These are phyloP conservation scores for Aspergillus uvarum DNA, from an alignment of 2,329 filamentous ascomycete genomes.

Conservation along the genomic window DNA sequence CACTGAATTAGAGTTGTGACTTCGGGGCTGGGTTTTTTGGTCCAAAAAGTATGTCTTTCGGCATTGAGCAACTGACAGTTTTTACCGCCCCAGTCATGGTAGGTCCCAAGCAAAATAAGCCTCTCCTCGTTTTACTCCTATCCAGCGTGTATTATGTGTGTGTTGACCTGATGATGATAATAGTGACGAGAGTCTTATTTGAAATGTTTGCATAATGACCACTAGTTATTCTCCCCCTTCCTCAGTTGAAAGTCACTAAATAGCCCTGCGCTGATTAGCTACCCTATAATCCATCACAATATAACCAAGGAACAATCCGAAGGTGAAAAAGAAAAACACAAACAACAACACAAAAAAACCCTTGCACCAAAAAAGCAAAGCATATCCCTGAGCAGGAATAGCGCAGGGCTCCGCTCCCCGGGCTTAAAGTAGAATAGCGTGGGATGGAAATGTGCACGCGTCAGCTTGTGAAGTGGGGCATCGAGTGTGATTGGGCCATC, in stretches of 20 bases:
- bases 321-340: neutral
- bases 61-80: neutral
- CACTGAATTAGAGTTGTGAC: conserved; percentile 1
- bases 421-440: conserved; percentile 6
- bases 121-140: too few species aligned
- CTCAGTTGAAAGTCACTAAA: neutral
- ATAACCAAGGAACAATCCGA: neutral
- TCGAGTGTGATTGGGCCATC: conserved; percentile 30
- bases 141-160: too few species aligned
- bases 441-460: conserved; percentile 33
- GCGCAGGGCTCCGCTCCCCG: conserved; percentile 7
- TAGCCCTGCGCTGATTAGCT: neutral
- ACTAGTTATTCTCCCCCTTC: neutral
- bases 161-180: too few species aligned
- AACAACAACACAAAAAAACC: conserved; percentile 1
- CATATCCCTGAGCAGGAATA: conserved; percentile 15
- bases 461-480: conserved; percentile 30
- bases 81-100: too few species aligned
- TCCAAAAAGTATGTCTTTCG: neutral
- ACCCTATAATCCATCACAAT: neutral
- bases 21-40: neutral
- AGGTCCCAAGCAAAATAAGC: too few species aligned
- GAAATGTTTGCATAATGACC: too few species aligned
- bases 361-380: conserved; percentile 9
- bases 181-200: too few species aligned